Evolutionary conservation across 805 yeast genomes (phyloP).

Genomic region (Spathaspora boniae): DNA sequence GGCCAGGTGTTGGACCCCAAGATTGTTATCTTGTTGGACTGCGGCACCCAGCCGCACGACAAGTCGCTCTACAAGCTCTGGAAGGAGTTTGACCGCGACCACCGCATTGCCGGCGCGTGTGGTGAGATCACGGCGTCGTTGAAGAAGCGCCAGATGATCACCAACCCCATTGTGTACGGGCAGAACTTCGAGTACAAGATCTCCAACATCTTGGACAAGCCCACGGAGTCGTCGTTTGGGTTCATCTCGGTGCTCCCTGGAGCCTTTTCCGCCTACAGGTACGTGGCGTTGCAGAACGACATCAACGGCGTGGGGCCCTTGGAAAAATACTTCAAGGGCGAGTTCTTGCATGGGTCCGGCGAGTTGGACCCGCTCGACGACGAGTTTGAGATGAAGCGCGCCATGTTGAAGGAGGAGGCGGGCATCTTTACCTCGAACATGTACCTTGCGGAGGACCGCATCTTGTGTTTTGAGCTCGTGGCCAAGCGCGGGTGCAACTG

Average conservation of each 20-base stretch:
- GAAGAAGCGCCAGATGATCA: conserved; percentile 42
- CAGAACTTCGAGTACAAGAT: conserved; percentile 68
- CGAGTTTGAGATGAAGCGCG: conserved; percentile 37
- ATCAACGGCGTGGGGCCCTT: conserved; percentile 53
- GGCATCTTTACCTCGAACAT: conserved; percentile 63
- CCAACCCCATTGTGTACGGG: conserved; percentile 61
- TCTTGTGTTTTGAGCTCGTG: conserved; percentile 61
- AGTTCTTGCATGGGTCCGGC: conserved; percentile 52
- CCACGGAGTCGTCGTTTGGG: conserved; percentile 62
- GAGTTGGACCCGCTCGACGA: conserved; percentile 59
- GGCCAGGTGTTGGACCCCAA: conserved; percentile 57
- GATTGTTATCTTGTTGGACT: conserved; percentile 55
- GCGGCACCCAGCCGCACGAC: conserved; percentile 62
- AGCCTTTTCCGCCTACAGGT: conserved; percentile 65
- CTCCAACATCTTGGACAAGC: conserved; percentile 64
- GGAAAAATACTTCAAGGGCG: conserved; percentile 67
- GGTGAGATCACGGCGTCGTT: conserved; percentile 67
- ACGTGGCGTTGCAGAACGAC: conserved; percentile 54
- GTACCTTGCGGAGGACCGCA: conserved; percentile 70
- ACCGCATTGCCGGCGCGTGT: conserved; percentile 65
- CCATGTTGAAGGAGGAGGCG: conserved; percentile 38
- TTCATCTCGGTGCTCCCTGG: conserved; percentile 66
- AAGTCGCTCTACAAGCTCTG: conserved; percentile 56
- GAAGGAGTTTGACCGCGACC: conserved; percentile 59
- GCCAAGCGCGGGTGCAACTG: conserved; percentile 56